These are phyloP conservation scores for Lepidium didymum DNA, from an alignment of 345 rosid genomes.

Conservation along the genomic window DNA sequence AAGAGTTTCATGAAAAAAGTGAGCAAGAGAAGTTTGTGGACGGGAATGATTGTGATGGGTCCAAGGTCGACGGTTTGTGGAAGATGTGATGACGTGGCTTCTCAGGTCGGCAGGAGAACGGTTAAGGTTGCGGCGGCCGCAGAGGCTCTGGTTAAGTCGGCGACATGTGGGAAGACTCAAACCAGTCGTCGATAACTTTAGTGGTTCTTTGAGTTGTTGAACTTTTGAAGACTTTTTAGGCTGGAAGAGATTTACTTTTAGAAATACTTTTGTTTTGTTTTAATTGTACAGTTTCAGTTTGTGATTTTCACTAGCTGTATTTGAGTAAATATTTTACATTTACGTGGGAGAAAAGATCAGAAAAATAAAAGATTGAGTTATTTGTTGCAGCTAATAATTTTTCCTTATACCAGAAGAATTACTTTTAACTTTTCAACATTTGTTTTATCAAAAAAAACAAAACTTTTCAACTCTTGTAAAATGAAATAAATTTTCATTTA, in stretches of 20 bases:
- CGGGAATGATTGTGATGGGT: slow-evolving; percentile 31
- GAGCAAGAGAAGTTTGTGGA: slow-evolving; percentile 28
- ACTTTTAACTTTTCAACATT: too few species aligned
- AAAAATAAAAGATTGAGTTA: too few species aligned
- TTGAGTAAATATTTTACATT: too few species aligned
- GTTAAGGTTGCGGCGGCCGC: slow-evolving; percentile 24
- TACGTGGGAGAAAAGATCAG: too few species aligned
- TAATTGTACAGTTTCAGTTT: background rate
- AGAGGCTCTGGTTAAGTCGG: slow-evolving; percentile 17
- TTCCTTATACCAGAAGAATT: too few species aligned
- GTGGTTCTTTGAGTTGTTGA: slow-evolving; percentile 15
- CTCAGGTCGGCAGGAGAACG: slow-evolving; percentile 15
- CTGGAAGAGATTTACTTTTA: background rate
- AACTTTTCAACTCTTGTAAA: too few species aligned
- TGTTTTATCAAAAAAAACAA: too few species aligned
- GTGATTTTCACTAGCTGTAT: too few species aligned
- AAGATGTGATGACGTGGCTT: slow-evolving; percentile 42
- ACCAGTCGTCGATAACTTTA: slow-evolving; percentile 14
- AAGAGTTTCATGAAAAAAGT: slow-evolving; percentile 19
- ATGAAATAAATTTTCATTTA: too few species aligned
- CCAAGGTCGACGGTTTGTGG: slow-evolving; percentile 45
- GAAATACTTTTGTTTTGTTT: background rate
- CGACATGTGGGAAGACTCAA: slow-evolving; percentile 6
- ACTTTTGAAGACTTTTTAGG: slow-evolving; percentile 5
- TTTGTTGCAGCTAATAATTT: too few species aligned